phyloP scores from a whole-genome alignment of 192 early-diverging fungal species.

The Allomyces macrogynus region DNA sequence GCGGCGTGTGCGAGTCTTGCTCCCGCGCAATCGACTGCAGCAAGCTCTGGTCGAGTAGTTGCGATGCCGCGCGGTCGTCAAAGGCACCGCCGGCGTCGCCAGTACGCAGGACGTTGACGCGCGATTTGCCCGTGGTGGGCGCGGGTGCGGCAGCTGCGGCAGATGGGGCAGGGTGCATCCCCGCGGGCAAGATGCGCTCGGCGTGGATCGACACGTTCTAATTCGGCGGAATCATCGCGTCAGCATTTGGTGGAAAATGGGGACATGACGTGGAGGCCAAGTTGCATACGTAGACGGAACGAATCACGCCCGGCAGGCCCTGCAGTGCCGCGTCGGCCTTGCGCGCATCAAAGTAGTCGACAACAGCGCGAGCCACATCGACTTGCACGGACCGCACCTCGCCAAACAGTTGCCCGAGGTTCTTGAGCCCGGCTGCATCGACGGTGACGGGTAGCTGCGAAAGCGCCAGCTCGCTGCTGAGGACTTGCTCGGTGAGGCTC shows the following conservation, averaged over 20 bases:
- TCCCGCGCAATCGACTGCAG: too few species aligned
- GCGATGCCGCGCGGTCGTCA: neutral
- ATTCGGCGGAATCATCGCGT: constrained; percentile 6
- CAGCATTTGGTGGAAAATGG: neutral
- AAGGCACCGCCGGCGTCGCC: too few species aligned
- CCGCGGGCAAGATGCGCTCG: neutral
- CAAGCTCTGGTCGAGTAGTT: too few species aligned
- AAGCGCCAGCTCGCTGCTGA: neutral
- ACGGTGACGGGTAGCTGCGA: neutral
- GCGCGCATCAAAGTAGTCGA: constrained; percentile 27
- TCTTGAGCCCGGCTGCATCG: neutral
- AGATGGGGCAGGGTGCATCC: constrained; percentile 3
- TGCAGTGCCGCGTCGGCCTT: constrained; percentile 13
- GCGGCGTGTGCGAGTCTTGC: too few species aligned
- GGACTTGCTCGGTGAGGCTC: neutral
- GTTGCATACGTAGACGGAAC: too few species aligned
- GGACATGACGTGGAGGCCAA: too few species aligned
- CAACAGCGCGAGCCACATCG: constrained; percentile 8
- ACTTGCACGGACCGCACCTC: constrained; percentile 14
- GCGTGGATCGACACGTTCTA: neutral
- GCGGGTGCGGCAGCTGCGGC: too few species aligned
- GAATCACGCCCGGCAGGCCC: constrained; percentile 7
- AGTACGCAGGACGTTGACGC: too few species aligned
- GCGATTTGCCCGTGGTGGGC: too few species aligned
- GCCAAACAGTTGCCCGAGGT: constrained; percentile 14